phyloP scores from a whole-genome alignment of 371 early-diverging fungal genomes.

The Phascolomyces articulosus region DNA sequence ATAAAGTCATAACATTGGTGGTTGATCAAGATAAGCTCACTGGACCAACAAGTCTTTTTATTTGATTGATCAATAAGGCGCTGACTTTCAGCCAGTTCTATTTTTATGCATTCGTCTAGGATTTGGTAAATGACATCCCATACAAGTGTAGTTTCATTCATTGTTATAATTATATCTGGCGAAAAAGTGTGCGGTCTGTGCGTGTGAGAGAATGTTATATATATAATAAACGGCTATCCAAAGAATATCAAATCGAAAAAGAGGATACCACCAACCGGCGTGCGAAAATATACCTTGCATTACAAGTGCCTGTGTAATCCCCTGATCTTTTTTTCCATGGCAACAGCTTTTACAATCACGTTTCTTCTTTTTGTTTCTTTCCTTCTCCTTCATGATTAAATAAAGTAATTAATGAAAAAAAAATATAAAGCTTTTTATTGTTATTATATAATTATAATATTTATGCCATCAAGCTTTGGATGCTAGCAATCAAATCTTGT shows the following conservation, averaged over 20 bases:
- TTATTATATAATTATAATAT: background rate
- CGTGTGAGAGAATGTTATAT: too few relatives aligned
- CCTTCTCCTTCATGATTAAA: too few relatives aligned
- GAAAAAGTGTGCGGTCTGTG: too few relatives aligned
- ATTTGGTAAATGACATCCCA: constrained; percentile 16
- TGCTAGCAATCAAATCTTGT: constrained; percentile 6
- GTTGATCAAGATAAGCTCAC: background rate
- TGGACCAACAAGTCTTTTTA: background rate
- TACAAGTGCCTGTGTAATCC: too few relatives aligned
- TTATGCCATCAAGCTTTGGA: background rate
- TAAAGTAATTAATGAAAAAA: too few relatives aligned
- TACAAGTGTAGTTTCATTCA: background rate
- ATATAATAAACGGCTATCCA: too few relatives aligned
- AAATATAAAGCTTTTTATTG: too few relatives aligned
- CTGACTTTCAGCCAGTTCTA: background rate
- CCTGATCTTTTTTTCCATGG: too few relatives aligned
- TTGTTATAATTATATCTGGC: constrained; percentile 1
- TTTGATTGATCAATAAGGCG: background rate
- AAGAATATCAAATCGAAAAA: background rate
- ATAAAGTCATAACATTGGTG: constrained; percentile 5
- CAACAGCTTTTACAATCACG: too few relatives aligned
- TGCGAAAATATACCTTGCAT: too few relatives aligned
- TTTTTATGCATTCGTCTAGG: constrained; percentile 9
- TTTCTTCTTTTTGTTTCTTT: too few relatives aligned
- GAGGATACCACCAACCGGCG: background rate